Evolutionary conservation across 2,329 filamentous ascomycete species (phyloP), one percentile per base, ranked within the genome.

Genomic region (Monosporascus sp.): DNA sequence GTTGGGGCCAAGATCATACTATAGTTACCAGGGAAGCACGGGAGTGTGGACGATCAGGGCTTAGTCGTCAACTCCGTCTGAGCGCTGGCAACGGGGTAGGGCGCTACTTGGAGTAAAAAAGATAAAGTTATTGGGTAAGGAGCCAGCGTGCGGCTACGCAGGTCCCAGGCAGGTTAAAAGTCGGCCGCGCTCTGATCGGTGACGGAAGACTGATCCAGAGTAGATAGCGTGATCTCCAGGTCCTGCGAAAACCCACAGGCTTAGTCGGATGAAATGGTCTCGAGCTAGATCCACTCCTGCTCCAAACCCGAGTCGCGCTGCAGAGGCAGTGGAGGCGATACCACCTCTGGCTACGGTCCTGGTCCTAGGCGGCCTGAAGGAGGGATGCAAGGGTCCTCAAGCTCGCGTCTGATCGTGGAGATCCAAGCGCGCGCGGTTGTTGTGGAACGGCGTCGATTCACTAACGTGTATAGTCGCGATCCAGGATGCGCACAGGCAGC

Each of bases 1-100:
- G 65, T 63, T 64, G 62, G 62, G 59, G 65, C 65, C 65, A 65
- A 56, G 55, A 62, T 62, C 64, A 68, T 65, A 62, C 66, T 68
- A 70, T 62, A 60, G 58, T 65, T 61, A 54, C 60, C 56, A 59
- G 54, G 47, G 54, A 55, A 57, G 61, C 61, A 62, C 53, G 58
- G 55, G 52, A 59, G 53, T 56, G 53, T 57, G 53, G 57, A 60
- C 48, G 57, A 60, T 59, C 66, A 62, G 63, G 62, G 60, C 60
- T 63, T 69, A 65, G 67, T 65, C 60, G 61, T 61, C 61, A 53
- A 67, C 60, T 67, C 66, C 68, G 60, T 53, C 57, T 52, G 52
- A 62, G 55, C 60, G 61, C 59, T 61, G 59, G 51, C 53, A 60
- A 64, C 59, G 63, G 62, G 60, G 57, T 57, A 58, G 55, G 51